Evolutionary conservation across 352 stramenopile species (phyloP), one percentile per base, ranked within the genome.

Genomic region (Pythium chondricola): DNA sequence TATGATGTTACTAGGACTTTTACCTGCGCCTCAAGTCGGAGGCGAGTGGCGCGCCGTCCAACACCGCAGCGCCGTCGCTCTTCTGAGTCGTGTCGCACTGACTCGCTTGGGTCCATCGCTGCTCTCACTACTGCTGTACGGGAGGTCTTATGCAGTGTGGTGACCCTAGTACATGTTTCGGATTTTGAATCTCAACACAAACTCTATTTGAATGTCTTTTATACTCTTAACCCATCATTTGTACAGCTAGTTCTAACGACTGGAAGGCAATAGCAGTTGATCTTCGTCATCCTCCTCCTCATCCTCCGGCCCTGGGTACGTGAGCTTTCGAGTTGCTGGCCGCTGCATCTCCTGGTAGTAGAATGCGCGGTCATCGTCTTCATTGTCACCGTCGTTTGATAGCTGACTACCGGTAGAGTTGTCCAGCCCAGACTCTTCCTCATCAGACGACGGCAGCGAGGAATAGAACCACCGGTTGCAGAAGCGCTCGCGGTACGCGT

Each of bases 21-120:
- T 89, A 89, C 69, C 57, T 89, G 31, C 81, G 78, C 39, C 60
- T 85, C 21, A 89, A 89, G 72, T 48, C 68, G 52, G 66, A 85
- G 27, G 57, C 63, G 31, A 55, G 26, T n/a, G 41, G 46, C 2
- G 24, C 63, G 37, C 45, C 65, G 63, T 24, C 29, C 51, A 25
- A 53, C 56, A 47, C 58, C 30, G 63, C 61, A 8, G 78, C 77
- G 37, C 72, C 77, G 9, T 89, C 77, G 36, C 71, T 87, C 17
- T 89, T 89, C 44, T 89, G 81, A 82, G 22, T 24, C 42, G 10
- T 33, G n/a, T 20, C n/a, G 36, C 4, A 7, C 7, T 42, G 17
- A 42, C 4, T 5, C 25, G 13, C 17, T 27, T 8, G 21, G 4
- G 37, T 16, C 38, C 10, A 10, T 30, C 20, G 21, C 38, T 16